Base-by-base conservation (phyloP, 768 basidiomycete genomes). In the Gloeophyllum trabeum region DNA sequence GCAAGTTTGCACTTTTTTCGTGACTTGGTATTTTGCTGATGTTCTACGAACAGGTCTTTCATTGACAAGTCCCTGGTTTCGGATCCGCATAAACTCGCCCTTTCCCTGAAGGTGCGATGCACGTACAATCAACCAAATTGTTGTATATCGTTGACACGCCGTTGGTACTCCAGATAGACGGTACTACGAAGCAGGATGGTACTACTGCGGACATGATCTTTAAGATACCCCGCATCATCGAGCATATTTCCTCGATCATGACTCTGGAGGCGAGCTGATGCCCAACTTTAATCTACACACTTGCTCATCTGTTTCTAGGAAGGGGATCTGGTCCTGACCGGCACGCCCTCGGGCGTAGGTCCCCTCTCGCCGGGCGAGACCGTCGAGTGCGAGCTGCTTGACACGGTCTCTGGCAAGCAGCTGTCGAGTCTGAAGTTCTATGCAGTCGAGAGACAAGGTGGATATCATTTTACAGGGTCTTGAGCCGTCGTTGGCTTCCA, bases 241-340 rank as follows among this genome's bases (percentile, higher is more conserved):
- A 85, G 48, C 92, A 94, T 54, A 72, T 94, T 43, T 94, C 92
- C 2, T 86, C 89, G 3, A 93, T 99, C 61, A 96, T 98, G 92
- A 81, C 83, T 0, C 71, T 99, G n/a, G 91, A 96, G 72, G 92
- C 85, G 13, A 37, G 66, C 53, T 40, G 1, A 32, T 16, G 16
- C 16, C 28, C 28, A 10, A n/a, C n/a, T n/a, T n/a, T n/a, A n/a
- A n/a, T 32, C 28, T 16, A 10, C 28, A 10, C 16, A 10, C 28
- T 16, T 32, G 10, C 28, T 32, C 28, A 32, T 32, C 16, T 16
- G 16, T 32, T 16, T 32, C 28, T 57, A 93, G 87, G 89, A 92
- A 60, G 89, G 89, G 10, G 92, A 96, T 50, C 64, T 94, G n/a
- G 65, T 96, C 45, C 66, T 96, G 24, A 94, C 91, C 0, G 89